Conservation (phyloP, 2,329 filamentous ascomycete genomes). For the Mollisia scopiformis region DNA sequence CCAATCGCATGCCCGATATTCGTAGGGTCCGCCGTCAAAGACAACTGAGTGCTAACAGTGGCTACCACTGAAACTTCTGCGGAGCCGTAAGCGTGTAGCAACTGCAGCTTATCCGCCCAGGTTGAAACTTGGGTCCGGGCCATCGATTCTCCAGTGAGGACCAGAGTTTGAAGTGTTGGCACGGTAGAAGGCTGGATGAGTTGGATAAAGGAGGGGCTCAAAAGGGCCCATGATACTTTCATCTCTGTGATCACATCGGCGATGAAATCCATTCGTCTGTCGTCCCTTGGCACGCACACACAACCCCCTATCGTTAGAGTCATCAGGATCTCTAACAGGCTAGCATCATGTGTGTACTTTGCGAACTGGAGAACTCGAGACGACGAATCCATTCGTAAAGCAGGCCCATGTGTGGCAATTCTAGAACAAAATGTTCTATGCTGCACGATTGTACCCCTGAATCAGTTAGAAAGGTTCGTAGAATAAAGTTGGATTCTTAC, state of each 20-base stretch:
- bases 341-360: too few relatives aligned
- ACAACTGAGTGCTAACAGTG: not conserved
- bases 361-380: slow-evolving; percentile 28
- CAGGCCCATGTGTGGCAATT: too few relatives aligned
- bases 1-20: slow-evolving; percentile 4
- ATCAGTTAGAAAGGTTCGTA: too few relatives aligned
- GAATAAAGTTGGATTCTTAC: too few relatives aligned
- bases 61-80: slow-evolving; percentile 56
- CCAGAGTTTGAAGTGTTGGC: slow-evolving; percentile 68
- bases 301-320: slow-evolving; percentile 24
- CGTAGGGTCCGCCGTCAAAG: not conserved
- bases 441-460: too few relatives aligned
- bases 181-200: slow-evolving; percentile 85
- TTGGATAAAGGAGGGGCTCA: slow-evolving; percentile 44
- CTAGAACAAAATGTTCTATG: too few relatives aligned
- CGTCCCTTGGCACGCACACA: slow-evolving; percentile 27
- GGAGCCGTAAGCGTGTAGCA: slow-evolving; percentile 69
- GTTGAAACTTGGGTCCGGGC: slow-evolving; percentile 48
- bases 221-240: slow-evolving; percentile 20
- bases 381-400: too few relatives aligned
- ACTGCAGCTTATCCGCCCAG: slow-evolving; percentile 39
- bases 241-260: slow-evolving; percentile 19
- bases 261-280: slow-evolving; percentile 24
- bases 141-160: slow-evolving; percentile 91
- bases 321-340: too few relatives aligned